Conservation (phyloP, 345 rosid genomes). For the Orychophragmus violaceus region DNA sequence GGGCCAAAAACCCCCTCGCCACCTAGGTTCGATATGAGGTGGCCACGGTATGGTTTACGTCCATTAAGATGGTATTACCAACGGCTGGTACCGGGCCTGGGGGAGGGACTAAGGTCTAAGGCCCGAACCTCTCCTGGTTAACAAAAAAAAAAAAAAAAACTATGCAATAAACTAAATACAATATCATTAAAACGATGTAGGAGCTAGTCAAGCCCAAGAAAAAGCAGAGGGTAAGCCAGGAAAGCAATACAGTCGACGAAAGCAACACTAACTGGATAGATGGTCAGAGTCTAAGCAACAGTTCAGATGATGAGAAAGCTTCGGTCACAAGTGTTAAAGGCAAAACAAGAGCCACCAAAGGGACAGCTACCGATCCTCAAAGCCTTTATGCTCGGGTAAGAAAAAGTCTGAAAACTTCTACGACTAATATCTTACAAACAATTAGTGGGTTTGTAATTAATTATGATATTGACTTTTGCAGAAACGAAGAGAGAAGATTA, state of each 20-base stretch:
- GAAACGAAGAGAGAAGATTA: slow-evolving; percentile 18
- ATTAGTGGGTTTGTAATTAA: neutral
- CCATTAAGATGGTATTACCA: too few relatives aligned
- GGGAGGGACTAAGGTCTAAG: too few relatives aligned
- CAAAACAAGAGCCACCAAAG: slow-evolving; percentile 62
- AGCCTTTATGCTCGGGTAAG: slow-evolving; percentile 89
- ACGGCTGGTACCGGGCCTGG: too few relatives aligned
- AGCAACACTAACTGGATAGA: slow-evolving; percentile 38
- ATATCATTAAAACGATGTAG: neutral
- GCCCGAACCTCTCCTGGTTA: too few relatives aligned
- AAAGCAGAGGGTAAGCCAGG: slow-evolving; percentile 33
- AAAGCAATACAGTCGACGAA: slow-evolving; percentile 30
- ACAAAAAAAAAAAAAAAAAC: too few relatives aligned
- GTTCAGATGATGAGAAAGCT: slow-evolving; percentile 59
- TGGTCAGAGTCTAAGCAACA: slow-evolving; percentile 47
- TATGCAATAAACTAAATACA: neutral
- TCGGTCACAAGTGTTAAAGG: slow-evolving; percentile 52
- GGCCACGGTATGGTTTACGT: too few relatives aligned
- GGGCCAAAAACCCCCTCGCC: too few relatives aligned
- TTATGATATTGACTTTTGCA: slow-evolving; percentile 14
- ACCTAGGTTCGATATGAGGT: too few relatives aligned
- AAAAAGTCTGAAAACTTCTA: neutral
- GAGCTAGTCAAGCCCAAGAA: slow-evolving; percentile 34
- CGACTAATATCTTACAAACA: neutral
- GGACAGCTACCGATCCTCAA: slow-evolving; percentile 90